Evolutionary conservation across 768 basidiomycete genomes (phyloP), one percentile per base, ranked within the genome.

Genomic region (Boletus reticulatus): DNA sequence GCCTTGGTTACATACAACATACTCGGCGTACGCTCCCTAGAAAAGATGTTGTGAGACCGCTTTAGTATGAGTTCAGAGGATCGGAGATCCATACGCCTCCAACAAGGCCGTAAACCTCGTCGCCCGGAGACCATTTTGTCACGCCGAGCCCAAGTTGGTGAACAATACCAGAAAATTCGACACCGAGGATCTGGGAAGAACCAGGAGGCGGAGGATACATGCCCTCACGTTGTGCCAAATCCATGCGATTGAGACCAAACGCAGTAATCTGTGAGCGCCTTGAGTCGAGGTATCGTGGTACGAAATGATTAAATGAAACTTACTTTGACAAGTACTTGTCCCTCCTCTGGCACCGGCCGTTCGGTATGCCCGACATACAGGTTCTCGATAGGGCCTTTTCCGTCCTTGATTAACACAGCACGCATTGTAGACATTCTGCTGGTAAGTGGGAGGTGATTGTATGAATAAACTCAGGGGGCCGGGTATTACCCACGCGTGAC

Each of bases 1-100:
- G 3, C 80, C 82, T 56, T 84, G 76, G 8, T 80, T 76, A 41
- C 85, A 81, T 27, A 76, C 80, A 59, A 98, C 83, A 67, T 85
- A 95, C 69, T 95, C 90, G 36, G 94, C 93, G 65, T 94, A 95
- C 43, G 93, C 92, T 37, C 94, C 94, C 93, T 94, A 48, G 27
- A 27, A 24, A 52, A 32, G 44, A 19, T 20, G 32, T 31, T 27
- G 44, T 57, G 29, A 59, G 58, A 48, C 32, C 16, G n/a, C 13
- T n/a, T 39, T 49, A 50, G 49, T 5, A 22, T 43, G 37, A 17
- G 1, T 22, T 22, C 22, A 22, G 22, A 22, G 22, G 22, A 22
- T 39, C 8, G 19, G 49, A 44, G 27, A 51, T 70, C 9, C 88
- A 72, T 69, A 94, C 93, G 17, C 94, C 94, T 32, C 80, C 82